Evolutionary conservation across 345 rosid species (phyloP), one percentile per base, ranked within the genome.

Genomic region (Streptanthus diversifolius): DNA sequence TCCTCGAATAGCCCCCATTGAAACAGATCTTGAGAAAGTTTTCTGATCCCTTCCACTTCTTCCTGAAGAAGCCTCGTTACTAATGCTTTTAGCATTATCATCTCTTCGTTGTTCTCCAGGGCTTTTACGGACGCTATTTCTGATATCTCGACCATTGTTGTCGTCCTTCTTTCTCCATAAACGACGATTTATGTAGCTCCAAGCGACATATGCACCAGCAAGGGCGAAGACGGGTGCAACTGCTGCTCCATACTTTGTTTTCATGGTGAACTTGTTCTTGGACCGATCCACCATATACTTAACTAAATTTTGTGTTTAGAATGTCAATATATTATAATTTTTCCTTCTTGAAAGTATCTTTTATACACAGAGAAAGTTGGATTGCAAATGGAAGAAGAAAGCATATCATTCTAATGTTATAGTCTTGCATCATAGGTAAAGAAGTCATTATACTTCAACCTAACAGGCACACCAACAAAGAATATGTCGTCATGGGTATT

Each of bases 1-100:
- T 72, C 91, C 91, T 52, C 80, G 85, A 32, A 88, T 74, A 11
- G 79, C 78, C 9, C 82, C 89, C 37, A 88, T 1, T 27, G 87
- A 81, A 76, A 83, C 48, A 13, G 89, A 83, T 70, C 80, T 81
- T 45, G 85, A 33, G 22, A 67, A 27, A 5, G 24, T 32, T 27
- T 14, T 35, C 12, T 58, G 13, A 2, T 25, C 75, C 32, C 27
- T 56, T n/a, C 12, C 44, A 4, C 19, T 19, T 64, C 72, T 75
- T 21, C 48, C 19, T 41, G 37, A 60, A 30, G 63, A 68, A 53
- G 12, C 45, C 32, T 75, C 74, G 65, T 63, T 69, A 8, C 66
- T 17, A 3, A n/a, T 35, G 3, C 22, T 54, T 27, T 75, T 43
- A 48, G 11, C 71, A 53, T 54, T 55, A 27, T 21, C 36, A 36